Base-by-base conservation (phyloP, 2,329 filamentous ascomycete genomes). In the Diaporthe sp. region DNA sequence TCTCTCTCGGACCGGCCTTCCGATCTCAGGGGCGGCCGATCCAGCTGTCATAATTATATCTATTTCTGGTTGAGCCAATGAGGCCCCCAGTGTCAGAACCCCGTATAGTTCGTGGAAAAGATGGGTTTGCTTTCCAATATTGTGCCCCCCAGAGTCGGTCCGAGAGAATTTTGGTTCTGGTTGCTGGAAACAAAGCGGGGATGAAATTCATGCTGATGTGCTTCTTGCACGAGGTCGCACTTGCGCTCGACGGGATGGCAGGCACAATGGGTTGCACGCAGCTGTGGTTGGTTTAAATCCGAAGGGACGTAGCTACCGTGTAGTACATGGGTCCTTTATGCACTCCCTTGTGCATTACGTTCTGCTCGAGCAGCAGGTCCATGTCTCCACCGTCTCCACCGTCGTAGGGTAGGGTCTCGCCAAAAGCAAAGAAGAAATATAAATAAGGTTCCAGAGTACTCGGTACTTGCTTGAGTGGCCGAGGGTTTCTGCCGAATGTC, bases 401-500 rank as follows among this genome's bases (percentile, higher is more conserved):
- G 64, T 52, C 64, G 45, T 67, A 10, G 22, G 19, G 22, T 10
- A 47, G 61, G 42, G n/a, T 67, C 15, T 35, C 22, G 22, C 45
- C 13, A 52, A 38, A 38, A 52, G 45, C 45, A 67, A 67, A 30
- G 4, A 25, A 40, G 45, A 52, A 67, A 17, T 67, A 40, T 30
- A 22, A 50, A 38, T 38, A 12, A 35, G 19, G 45, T 52, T 38
- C 45, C 12, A 52, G 13, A 52, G 45, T 52, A 67, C 45, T 52
- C 64, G 45, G 64, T 67, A 67, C 64, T 52, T 67, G 45, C 45
- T 52, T 38, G 45, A 52, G 33, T 67, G 64, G 45, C 45, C 33
- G 64, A 67, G 45, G 33, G 64, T 68, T 68, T 54, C 33, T 68
- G 64, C 64, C 64, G 64, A 68, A 68, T 68, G 64, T 40, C 64